Base-by-base conservation (phyloP, 805 yeast species). In the Wickerhamiella dianesei region DNA sequence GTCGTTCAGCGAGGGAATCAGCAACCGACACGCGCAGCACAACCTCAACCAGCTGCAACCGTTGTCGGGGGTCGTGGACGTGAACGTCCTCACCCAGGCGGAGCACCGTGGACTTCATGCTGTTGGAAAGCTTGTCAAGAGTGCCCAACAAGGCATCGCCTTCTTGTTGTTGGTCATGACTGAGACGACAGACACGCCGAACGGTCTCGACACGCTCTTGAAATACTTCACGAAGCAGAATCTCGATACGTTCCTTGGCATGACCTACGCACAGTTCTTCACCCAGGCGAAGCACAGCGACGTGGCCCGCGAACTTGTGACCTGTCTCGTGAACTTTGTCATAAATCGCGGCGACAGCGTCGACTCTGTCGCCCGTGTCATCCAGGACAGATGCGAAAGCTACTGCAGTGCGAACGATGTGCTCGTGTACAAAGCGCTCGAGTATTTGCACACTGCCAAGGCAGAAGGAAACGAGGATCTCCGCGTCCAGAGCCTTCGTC, bases 361-460 rank as follows among this genome's bases (percentile, higher is more conserved):
- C 41, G 97, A 89, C 60, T 71, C 81, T 48, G 84, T 89, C 44
- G 94, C 96, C 1, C 78, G 80, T 35, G 78, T 88, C 1, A 68
- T 92, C 44, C 95, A 92, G 64, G 94, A 85, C 46, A 79, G 89
- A 50, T 92, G 98, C 69, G 94, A 95, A 1, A 79, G 95, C 0
- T 92, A 87, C 64, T 92, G 97, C 59, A 85, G 96, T 0, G 77
- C 94, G 14, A 85, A 82, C 54, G 98, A 92, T 64, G 96, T 92
- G 21, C 73, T 87, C 50, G 84, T 92, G 13, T 92, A 88, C 70
- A 82, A 89, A 63, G 97, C 96, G 0, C 79, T 87, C 56, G 98
- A 92, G 62, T 87, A 82, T 61, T 70, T 92, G 56, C 82, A 89
- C 48, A 79, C 81, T 56, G 96, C 97, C 21, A 75, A 75, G 53